Percentiles rank a stretch among this genome's conserved stretches.
Conservation (phyloP, 352 stramenopile genomes). For the Pythium volutum region DNA sequence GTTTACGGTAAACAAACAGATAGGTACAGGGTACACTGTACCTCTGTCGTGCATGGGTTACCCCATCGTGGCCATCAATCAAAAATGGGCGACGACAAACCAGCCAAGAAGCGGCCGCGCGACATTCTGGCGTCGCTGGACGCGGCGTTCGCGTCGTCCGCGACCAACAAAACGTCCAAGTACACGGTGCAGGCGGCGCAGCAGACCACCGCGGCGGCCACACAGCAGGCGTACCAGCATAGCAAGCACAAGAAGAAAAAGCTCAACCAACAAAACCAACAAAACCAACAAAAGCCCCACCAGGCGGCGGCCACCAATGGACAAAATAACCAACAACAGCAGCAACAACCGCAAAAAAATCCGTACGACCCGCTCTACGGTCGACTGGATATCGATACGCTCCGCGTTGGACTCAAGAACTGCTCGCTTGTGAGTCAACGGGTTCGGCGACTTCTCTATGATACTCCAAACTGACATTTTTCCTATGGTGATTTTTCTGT, state of each 20-base stretch:
- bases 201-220: slow-evolving; percentile 29
- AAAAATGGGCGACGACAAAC: slow-evolving; percentile 25
- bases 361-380: slow-evolving; percentile 50
- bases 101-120: slow-evolving; percentile 58
- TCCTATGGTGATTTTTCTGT: slow-evolving; percentile 11
- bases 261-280: slow-evolving; percentile 12
- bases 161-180: slow-evolving; percentile 45
- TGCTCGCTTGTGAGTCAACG: slow-evolving; percentile 49
- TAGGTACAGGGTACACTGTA: slow-evolving; percentile 2
- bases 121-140: slow-evolving; percentile 80
- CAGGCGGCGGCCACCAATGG: no score
- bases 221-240: slow-evolving; percentile 71
- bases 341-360: background rate
- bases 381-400: slow-evolving; percentile 42
- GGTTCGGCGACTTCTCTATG: background rate
- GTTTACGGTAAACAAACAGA: background rate
- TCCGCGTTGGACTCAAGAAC: slow-evolving; percentile 59
- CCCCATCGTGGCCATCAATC: background rate
- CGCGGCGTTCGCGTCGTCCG: slow-evolving; percentile 51
- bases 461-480: slow-evolving; percentile 2
- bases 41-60: no score
- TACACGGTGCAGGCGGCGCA: slow-evolving; percentile 62
- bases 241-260: slow-evolving; percentile 35
- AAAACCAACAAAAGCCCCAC: background rate
- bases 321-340: background rate